A percentile compares a stretch with the other conserved stretches of the same genome.
phyloP scores from a whole-genome alignment of 768 basidiomycete genomes.

The Amanita pseudoporphyria region DNA sequence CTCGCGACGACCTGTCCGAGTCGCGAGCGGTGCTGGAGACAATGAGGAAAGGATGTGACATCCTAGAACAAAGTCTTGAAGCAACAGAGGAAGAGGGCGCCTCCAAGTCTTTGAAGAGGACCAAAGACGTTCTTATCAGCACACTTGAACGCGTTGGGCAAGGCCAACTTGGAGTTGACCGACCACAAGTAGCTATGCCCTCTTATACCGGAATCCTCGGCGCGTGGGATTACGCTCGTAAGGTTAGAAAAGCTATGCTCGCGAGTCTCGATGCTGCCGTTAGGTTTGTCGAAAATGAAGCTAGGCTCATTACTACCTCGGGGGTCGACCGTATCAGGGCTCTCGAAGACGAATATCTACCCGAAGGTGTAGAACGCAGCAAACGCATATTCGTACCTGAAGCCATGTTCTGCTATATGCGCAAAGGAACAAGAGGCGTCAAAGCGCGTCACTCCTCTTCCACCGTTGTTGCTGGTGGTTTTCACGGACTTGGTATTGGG shows the following conservation, averaged over 20 bases:
- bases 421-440: slow-evolving; percentile 30
- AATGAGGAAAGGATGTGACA: slow-evolving; percentile 67
- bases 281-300: slow-evolving; percentile 73
- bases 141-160: slow-evolving; percentile 72
- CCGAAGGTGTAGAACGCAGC: slow-evolving; percentile 70
- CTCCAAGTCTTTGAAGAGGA: slow-evolving; percentile 36
- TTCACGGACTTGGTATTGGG: slow-evolving; percentile 74
- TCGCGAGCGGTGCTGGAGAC: slow-evolving; percentile 80
- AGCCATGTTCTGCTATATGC: slow-evolving; percentile 80
- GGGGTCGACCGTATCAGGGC: slow-evolving; percentile 59
- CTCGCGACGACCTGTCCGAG: slow-evolving; percentile 56
- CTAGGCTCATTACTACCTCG: slow-evolving; percentile 51
- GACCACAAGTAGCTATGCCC: slow-evolving; percentile 45
- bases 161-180: slow-evolving; percentile 60
- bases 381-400: slow-evolving; percentile 90
- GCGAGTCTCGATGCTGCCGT: slow-evolving; percentile 74
- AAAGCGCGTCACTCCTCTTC: slow-evolving; percentile 29
- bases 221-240: slow-evolving; percentile 79
- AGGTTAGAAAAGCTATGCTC: slow-evolving; percentile 73
- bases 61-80: slow-evolving; percentile 73
- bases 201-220: slow-evolving; percentile 75
- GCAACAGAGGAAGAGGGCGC: slow-evolving; percentile 68
- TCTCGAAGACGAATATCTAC: slow-evolving; percentile 72
- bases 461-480: slow-evolving; percentile 66
- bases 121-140: slow-evolving; percentile 47